phyloP scores from a whole-genome alignment of 73 alveolate species.

The Tetrahymena thermophila region DNA sequence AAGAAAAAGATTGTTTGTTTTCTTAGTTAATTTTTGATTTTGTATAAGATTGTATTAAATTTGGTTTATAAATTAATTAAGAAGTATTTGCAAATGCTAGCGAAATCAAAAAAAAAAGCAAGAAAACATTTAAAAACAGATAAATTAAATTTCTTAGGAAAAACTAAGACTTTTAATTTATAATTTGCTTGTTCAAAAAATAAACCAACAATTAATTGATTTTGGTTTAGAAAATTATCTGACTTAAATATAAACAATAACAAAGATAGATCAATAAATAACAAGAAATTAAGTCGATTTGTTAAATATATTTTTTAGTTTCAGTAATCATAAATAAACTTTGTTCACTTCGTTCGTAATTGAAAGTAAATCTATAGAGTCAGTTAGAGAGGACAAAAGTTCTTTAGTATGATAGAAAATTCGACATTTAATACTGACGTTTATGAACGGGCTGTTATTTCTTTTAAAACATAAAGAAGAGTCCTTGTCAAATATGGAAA shows the following conservation, averaged over 20 bases:
- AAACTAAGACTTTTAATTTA: not conserved
- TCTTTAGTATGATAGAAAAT: not conserved
- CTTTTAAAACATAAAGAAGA: not conserved
- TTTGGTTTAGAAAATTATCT: not conserved
- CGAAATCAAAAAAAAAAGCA: too few species aligned
- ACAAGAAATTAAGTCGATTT: not conserved
- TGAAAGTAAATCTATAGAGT: not conserved
- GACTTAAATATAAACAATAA: not conserved
- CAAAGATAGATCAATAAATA: not conserved
- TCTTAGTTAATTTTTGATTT: not conserved
- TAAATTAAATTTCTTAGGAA: not conserved
- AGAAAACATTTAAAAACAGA: not conserved
- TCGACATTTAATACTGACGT: not conserved
- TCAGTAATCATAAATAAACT: not conserved
- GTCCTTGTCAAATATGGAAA: not conserved
- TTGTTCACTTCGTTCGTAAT: not conserved
- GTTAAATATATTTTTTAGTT: not conserved
- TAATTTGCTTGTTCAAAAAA: not conserved
- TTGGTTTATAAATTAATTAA: not conserved
- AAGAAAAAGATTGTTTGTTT: not conserved
- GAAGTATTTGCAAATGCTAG: not conserved
- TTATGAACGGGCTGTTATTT: not conserved
- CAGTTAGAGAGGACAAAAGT: not conserved
- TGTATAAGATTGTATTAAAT: too few species aligned
- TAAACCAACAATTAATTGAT: not conserved